These are phyloP conservation scores for thale cress (Arabidopsis thaliana) DNA, from an alignment of 345 rosid species.

Conservation along the genomic window DNA sequence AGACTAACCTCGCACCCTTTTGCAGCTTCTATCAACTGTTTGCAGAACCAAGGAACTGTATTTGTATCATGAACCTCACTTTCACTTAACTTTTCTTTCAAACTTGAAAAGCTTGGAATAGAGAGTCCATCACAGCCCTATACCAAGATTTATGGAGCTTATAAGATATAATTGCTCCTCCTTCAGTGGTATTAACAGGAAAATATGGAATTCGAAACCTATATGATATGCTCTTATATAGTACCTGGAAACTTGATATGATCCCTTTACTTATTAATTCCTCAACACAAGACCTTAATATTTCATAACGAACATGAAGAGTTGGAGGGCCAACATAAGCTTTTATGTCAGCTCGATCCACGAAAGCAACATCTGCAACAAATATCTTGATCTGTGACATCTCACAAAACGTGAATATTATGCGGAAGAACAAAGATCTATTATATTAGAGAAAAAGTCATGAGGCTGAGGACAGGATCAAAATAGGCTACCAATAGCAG, in stretches of 20 bases:
- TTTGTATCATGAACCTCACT: conserved; percentile 54
- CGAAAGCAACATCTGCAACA: conserved; percentile 89
- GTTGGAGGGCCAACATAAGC: conserved; percentile 98
- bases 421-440: background rate
- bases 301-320: conserved; percentile 91
- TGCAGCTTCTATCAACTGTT: conserved; percentile 80
- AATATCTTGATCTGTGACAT: conserved; percentile 6
- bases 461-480: conserved; percentile 11
- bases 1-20: conserved; percentile 78
- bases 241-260: conserved; percentile 70
- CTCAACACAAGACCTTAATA: conserved; percentile 81
- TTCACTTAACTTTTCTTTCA: conserved; percentile 59
- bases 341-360: conserved; percentile 96
- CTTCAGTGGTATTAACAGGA: conserved; percentile 12
- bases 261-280: conserved; percentile 79
- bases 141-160: conserved; percentile 33
- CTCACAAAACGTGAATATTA: background rate
- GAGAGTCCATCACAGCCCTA: conserved; percentile 57
- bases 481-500: conserved; percentile 67
- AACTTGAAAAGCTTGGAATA: conserved; percentile 68
- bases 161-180: conserved; percentile 17
- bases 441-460: background rate
- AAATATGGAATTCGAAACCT: background rate
- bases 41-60: conserved; percentile 45
- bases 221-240: background rate